Base-by-base conservation (phyloP, 495 filamentous ascomycete species). In the Lasiosphaeriaceae sp. region DNA sequence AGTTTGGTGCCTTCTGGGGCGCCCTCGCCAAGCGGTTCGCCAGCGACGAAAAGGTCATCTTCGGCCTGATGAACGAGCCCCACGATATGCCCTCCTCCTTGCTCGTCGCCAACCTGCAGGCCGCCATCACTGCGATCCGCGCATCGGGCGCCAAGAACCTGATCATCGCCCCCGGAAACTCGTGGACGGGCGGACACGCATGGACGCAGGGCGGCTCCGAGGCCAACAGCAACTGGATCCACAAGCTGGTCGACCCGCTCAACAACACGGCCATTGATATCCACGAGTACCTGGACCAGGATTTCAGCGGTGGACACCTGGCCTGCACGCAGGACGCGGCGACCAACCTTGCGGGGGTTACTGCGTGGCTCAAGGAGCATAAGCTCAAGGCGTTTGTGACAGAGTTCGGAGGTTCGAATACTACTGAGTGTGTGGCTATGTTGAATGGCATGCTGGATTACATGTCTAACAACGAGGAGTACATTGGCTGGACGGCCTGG, bases 401-500 rank as follows among this genome's bases (percentile, higher is more conserved):
- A 39, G 77, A 81, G 55, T 81, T 81, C 55, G 77, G 79, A 34
- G 77, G 71, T 0, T 63, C 71, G 24, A 80, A 80, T 56, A 78
- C 74, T 46, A 77, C 77, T 1, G 68, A 63, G 29, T 80, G 79
- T 66, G 67, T 55, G n/a, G 55, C 48, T 22, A 76, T 77, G 72
- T 58, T 81, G 37, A 62, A 64, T 23, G 68, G 69, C 26, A 70
- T 79, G 20, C 51, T 80, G 59, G 71, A 79, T 47, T 81, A 80
- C 64, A 74, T 81, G 72, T 58, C 67, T 11, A 41, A 71, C 45
- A 80, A 81, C 58, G 70, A 72, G 5, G 77, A 73, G 50, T 82
- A 77, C 53, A 80, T 80, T 52, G 79, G 79, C 2, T 82, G 79
- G 79, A 76, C 79, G 0, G 77, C 76, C 11, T 82, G 76, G 77